Evolutionary conservation across 2,329 filamentous ascomycete genomes (phyloP), one percentile per base, ranked within the genome.

Genomic region (Ophiobolus disseminans): DNA sequence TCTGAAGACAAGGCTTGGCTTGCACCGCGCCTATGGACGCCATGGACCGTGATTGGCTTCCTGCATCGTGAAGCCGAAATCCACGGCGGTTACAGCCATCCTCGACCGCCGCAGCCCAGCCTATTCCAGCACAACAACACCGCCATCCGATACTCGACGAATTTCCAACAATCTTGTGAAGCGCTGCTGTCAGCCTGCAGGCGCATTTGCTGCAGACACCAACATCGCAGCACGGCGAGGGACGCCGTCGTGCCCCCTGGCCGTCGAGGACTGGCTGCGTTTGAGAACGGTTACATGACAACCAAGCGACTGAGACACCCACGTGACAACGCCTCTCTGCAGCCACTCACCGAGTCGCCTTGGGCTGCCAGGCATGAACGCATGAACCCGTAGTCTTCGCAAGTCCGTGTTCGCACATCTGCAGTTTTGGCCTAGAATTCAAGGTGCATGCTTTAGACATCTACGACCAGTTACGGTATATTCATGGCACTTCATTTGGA

Each of bases 211-310:
- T 36, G 46, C 55, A 49, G 35, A 35, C 48, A 46, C 45, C 55
- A 53, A 28, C 54, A 45, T 47, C 44, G 19, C 30, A 36, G 37
- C 48, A 43, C n/a, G 40, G 43, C 52, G 45, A 38, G 55, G 40
- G 28, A 46, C 52, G 35, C 28, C 41, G 40, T 45, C 21, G 38
- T 32, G 45, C 47, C 48, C 56, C 54, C 55, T 46, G 48, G 36
- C 51, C 45, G 50, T 52, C 48, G 48, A 48, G 48, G 43, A 58
- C 48, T 40, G 46, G 54, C 44, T 46, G 60, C 59, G 69, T 72
- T 72, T 72, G 69, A 72, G 53, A 61, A 69, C 56, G 70, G 69
- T 71, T 62, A 70, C 69, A 70, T 62, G 68, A 59, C 64, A 58
- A 59, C 61, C 52, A 54, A 53, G 55, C 57, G 50, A 58, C 53